Evolutionary conservation across 306 rosid genomes (phyloP).

Genomic region (Lablab purpureus): DNA sequence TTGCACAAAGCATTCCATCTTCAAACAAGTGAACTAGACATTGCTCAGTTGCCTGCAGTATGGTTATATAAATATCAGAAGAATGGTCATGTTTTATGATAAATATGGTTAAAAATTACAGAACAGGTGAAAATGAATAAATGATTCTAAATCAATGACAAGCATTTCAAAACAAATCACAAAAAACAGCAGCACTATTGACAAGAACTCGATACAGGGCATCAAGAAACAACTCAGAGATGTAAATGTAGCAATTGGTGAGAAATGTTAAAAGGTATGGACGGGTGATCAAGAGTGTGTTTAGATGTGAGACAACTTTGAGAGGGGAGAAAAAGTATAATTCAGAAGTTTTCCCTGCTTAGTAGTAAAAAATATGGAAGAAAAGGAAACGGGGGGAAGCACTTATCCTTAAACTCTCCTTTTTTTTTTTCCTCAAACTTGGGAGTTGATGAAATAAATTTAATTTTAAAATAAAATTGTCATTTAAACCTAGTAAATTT

Average conservation of each 20-base stretch:
- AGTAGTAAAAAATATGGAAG: not conserved
- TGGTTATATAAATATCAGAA: slow-evolving; percentile 27
- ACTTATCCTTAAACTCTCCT: slow-evolving; percentile 10
- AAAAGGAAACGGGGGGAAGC: not conserved
- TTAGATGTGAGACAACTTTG: not conserved
- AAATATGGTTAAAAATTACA: slow-evolving; percentile 26
- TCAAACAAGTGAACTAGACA: slow-evolving; percentile 74
- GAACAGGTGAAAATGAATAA: slow-evolving; percentile 8
- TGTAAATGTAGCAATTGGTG: slow-evolving; percentile 9
- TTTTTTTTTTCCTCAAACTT: not conserved
- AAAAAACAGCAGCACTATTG: not conserved
- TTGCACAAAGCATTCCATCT: slow-evolving; percentile 85
- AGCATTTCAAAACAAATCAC: not conserved
- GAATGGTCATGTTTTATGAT: slow-evolving; percentile 1
- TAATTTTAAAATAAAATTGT: not conserved
- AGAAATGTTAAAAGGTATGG: not conserved
- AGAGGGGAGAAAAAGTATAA: not conserved
- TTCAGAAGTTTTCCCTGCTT: not conserved
- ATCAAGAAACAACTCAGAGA: not conserved
- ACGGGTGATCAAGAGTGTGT: not conserved
- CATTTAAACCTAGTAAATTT: slow-evolving; percentile 13
- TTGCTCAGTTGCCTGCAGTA: slow-evolving; percentile 86
- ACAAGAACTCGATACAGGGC: slow-evolving; percentile 1
- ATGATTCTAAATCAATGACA: slow-evolving; percentile 16
- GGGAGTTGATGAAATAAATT: not conserved